Conservation (phyloP, 345 rosid species). For the Citrus cavaleriei region DNA sequence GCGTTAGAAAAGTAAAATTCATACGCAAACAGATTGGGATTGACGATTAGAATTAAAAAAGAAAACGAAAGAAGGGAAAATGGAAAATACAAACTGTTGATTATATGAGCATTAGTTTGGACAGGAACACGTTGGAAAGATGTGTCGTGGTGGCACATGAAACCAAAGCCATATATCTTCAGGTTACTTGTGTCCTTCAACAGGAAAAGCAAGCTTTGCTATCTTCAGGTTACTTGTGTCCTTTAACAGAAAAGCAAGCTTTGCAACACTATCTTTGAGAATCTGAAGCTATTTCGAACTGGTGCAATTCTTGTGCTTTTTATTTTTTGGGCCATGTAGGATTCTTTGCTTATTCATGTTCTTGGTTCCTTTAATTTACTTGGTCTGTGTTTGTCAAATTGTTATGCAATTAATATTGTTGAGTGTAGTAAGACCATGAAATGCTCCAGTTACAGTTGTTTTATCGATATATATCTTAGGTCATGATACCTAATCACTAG, state of each 20-base stretch:
- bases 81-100: neutral
- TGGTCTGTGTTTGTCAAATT: neutral
- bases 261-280: neutral
- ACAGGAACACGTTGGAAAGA: neutral
- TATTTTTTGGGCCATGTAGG: neutral
- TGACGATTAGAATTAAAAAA: neutral
- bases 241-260: neutral
- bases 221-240: neutral
- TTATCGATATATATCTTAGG: too few relatives aligned
- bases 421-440: too few relatives aligned
- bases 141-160: neutral
- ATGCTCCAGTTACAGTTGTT: too few relatives aligned
- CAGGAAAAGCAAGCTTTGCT: neutral
- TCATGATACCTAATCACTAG: neutral
- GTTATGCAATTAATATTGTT: neutral
- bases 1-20: too few relatives aligned
- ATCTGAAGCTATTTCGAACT: neutral
- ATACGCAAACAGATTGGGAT: too few relatives aligned
- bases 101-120: neutral
- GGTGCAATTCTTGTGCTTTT: constrained; percentile 5
- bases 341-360: neutral
- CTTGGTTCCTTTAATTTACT: neutral
- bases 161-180: neutral
- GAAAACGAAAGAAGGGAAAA: neutral
- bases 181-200: neutral